Base-by-base conservation (phyloP, 257 asterid genomes). In the Rauvolfia tetraphylla region DNA sequence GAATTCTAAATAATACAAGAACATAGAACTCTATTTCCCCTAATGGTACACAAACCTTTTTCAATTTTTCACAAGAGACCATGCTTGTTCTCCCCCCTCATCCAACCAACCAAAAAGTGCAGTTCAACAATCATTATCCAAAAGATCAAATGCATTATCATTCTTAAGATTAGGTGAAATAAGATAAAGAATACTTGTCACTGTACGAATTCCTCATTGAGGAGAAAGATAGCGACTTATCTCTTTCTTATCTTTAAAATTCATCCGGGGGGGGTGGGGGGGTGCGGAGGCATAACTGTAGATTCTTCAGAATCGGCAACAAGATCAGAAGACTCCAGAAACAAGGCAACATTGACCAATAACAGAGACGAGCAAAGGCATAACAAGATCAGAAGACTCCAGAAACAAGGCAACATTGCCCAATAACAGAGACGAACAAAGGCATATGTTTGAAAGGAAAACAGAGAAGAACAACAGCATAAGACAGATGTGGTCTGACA, bases 131-230 rank as follows among this genome's bases (percentile, higher is more conserved):
- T 66, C 71, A 54, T 56, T 74, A 31, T 68, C 79, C 44, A 74
- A n/a, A 68, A 79, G 67, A 68, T 74, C 75, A 74, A 56, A 59
- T 22, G 63, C 42, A 74, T 42, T 67, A 68, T 79, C 79, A 56
- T 44, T 31, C 71, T 33, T 14, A 73, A 59, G 3, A 74, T 31
- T 71, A 71, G 73, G 76, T 71, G 77, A 23, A 17, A 13, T 58
- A 22, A 74, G 82, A 54, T 66, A 25, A n/a, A 25, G 57, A 66
- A 66, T 67, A 79, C 39, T 71, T 39, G 41, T 78, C 77, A 72
- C 33, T 39, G 13, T 18, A 62, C 42, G 36, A 14, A 59, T 49
- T 48, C 23, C 72, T n/a, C 72, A 44, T n/a, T 36, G 31, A 56
- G 62, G 20, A 31, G 27, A 62, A 54, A 34, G 1, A 34, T 2